These are phyloP conservation scores for Globisporangium orthogonon DNA, from an alignment of 352 stramenopile species.

Conservation along the genomic window DNA sequence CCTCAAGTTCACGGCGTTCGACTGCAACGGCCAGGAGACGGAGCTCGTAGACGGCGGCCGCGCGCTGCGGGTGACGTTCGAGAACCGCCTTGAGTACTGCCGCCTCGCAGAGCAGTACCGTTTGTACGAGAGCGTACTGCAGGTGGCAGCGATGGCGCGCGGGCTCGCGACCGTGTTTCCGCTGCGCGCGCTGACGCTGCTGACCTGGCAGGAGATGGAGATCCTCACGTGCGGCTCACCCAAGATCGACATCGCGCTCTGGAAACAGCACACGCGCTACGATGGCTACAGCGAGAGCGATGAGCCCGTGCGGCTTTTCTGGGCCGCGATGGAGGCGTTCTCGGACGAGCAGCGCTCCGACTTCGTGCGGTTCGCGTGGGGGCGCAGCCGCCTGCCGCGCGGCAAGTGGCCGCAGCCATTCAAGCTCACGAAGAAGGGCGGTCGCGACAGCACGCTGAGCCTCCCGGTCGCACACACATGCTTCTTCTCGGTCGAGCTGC, in stretches of 20 bases:
- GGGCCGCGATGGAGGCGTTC: constrained; percentile 85
- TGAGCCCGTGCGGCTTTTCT: constrained; percentile 85
- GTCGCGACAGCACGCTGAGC: constrained; percentile 68
- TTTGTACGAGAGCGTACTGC: constrained; percentile 65
- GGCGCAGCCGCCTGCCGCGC: constrained; percentile 85
- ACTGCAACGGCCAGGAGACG: constrained; percentile 76
- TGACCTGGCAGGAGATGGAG: constrained; percentile 90
- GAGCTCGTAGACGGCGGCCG: constrained; percentile 79
- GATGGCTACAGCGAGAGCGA: constrained; percentile 86
- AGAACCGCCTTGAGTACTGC: constrained; percentile 84
- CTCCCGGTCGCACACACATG: constrained; percentile 94
- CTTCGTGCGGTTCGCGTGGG: constrained; percentile 94
- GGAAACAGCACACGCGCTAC: constrained; percentile 82
- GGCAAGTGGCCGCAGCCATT: constrained; percentile 87
- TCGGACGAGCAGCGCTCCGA: constrained; percentile 83
- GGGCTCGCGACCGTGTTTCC: constrained; percentile 85
- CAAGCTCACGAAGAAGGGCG: constrained; percentile 89
- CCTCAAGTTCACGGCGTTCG: constrained; percentile 73
- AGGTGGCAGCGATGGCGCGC: constrained; percentile 70
- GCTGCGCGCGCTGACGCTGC: constrained; percentile 76
- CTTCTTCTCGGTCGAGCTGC: constrained; percentile 95
- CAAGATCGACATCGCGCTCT: constrained; percentile 88
- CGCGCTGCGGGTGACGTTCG: constrained; percentile 64
- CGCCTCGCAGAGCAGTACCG: constrained; percentile 69
- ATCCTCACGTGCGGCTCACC: constrained; percentile 87